A percentile compares a stretch with the other conserved stretches of the same genome.
Conservation (phyloP, 768 basidiomycete species). For the Ephemerocybe angulata region DNA sequence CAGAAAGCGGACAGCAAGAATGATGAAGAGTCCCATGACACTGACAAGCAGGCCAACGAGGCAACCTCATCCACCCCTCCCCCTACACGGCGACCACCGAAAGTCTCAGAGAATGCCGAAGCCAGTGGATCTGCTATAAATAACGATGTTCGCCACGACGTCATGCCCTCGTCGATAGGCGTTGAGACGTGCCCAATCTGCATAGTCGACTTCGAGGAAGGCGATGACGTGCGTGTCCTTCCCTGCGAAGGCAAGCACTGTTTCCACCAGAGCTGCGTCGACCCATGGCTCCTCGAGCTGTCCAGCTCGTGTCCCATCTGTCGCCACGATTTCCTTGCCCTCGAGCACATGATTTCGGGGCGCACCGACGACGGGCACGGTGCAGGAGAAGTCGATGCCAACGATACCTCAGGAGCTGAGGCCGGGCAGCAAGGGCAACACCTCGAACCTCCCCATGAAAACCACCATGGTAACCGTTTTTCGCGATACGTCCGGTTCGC, state of each 20-base stretch:
- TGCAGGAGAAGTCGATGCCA: slow-evolving; percentile 6
- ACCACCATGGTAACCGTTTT: slow-evolving; percentile 33
- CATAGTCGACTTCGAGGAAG: slow-evolving; percentile 90
- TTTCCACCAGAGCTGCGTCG: slow-evolving; percentile 89
- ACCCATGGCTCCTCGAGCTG: slow-evolving; percentile 88
- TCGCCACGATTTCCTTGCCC: slow-evolving; percentile 69
- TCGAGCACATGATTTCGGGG: slow-evolving; percentile 52
- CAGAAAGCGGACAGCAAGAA: background rate
- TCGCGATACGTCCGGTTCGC: slow-evolving; percentile 58
- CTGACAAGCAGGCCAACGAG: background rate
- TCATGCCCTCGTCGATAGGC: slow-evolving; percentile 65
- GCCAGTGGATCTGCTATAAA: background rate
- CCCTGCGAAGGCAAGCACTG: slow-evolving; percentile 90
- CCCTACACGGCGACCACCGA: background rate
- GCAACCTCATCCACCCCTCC: background rate
- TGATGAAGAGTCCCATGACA: background rate
- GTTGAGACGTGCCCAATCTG: slow-evolving; percentile 93
- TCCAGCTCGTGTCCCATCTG: slow-evolving; percentile 92
- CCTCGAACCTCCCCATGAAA: slow-evolving; percentile 13
- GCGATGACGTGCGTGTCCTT: slow-evolving; percentile 84
- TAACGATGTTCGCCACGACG: slow-evolving; percentile 28
- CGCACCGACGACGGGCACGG: slow-evolving; percentile 22
- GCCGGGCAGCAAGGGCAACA: background rate
- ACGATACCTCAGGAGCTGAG: slow-evolving; percentile 2
- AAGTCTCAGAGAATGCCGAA: background rate